phyloP scores from a whole-genome alignment of 208 protist genomes.

The Trypanosoma mega region DNA sequence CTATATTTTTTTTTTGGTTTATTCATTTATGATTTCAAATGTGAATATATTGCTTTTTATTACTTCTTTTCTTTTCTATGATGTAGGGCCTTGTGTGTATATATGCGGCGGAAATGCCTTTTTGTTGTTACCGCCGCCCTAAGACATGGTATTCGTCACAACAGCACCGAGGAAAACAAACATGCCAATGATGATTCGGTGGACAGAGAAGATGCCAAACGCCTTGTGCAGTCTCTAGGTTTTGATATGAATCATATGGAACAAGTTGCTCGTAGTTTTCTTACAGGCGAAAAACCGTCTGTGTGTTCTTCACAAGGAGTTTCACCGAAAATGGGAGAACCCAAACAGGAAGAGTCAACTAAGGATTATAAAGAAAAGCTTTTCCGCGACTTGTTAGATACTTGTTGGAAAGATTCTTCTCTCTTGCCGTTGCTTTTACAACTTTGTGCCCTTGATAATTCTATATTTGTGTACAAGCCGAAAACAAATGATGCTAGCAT shows the following conservation, averaged over 20 bases:
- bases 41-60: background rate
- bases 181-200: background rate
- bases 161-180: background rate
- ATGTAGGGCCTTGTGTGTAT: too few relatives aligned
- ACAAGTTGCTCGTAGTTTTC: constrained; percentile 4
- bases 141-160: too few relatives aligned
- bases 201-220: background rate
- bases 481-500: too few relatives aligned
- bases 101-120: too few relatives aligned
- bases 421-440: too few relatives aligned
- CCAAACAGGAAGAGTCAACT: background rate
- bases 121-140: too few relatives aligned
- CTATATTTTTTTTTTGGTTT: background rate
- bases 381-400: too few relatives aligned
- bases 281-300: constrained; percentile 11
- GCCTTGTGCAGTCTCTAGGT: constrained; percentile 20
- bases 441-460: too few relatives aligned
- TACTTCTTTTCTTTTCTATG: background rate
- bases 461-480: too few relatives aligned
- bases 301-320: background rate
- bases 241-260: constrained; percentile 18
- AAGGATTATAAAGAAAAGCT: too few relatives aligned
- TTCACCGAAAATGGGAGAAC: too few relatives aligned
- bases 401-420: too few relatives aligned
- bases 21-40: background rate